phyloP scores from a whole-genome alignment of 2,329 filamentous ascomycete species.

The Neophaeococcomyces aloes region DNA sequence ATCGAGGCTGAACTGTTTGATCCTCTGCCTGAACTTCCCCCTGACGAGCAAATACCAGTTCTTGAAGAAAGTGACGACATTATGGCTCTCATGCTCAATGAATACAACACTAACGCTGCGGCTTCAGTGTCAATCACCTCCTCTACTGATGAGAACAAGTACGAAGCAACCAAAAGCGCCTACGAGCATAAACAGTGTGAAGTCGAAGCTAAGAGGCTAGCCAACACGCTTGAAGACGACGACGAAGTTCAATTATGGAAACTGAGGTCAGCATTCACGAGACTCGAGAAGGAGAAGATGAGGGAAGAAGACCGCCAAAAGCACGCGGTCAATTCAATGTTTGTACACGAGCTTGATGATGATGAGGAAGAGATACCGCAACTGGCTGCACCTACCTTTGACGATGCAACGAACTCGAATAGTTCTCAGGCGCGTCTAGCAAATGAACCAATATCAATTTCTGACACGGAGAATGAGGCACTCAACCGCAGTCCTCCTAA shows the following conservation, averaged over 20 bases:
- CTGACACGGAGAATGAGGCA: not conserved
- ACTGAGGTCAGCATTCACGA: not conserved
- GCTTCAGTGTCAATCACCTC: not conserved
- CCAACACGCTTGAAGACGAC: not conserved
- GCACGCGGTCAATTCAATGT: not conserved
- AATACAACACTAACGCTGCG: slow-evolving; percentile 2
- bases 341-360: not conserved
- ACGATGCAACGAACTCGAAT: not conserved
- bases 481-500: not conserved
- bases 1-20: no score
- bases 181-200: not conserved
- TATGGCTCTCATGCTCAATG: not conserved
- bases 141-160: slow-evolving; percentile 1
- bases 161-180: not conserved
- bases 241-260: not conserved
- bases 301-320: not conserved
- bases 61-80: no score
- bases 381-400: not conserved
- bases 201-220: not conserved
- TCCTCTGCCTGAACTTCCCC: no score
- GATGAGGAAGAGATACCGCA: not conserved
- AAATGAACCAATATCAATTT: no score
- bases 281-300: not conserved
- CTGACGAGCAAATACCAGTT: no score
- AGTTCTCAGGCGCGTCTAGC: not conserved